Percentiles rank a stretch among this genome's conserved stretches.
Conservation (phyloP, 805 yeast species). For the Candida ortonii region DNA sequence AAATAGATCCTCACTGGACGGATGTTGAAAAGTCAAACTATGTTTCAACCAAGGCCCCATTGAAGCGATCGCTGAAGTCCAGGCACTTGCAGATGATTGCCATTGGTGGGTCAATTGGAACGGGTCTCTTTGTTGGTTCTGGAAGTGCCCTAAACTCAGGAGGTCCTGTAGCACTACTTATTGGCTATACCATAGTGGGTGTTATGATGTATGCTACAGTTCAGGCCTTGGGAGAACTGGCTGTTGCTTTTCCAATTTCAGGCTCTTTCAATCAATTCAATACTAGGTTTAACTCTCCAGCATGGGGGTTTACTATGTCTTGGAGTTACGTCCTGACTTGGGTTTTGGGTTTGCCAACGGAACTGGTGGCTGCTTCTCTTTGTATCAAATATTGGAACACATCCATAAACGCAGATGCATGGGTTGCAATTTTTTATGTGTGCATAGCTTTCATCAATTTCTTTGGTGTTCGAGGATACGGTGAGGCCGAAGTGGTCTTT, state of each 20-base stretch:
- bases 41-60: conserved; percentile 41
- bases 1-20: conserved; percentile 37
- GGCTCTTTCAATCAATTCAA: conserved; percentile 58
- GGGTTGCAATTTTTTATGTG: conserved; percentile 49
- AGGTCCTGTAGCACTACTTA: conserved; percentile 66
- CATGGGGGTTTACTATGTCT: conserved; percentile 57
- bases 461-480: conserved; percentile 59
- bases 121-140: conserved; percentile 73
- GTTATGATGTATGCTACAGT: conserved; percentile 55
- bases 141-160: conserved; percentile 55
- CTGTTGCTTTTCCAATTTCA: conserved; percentile 54
- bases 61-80: conserved; percentile 47
- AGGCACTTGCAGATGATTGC: conserved; percentile 77
- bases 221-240: conserved; percentile 59
- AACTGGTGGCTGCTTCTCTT: conserved; percentile 50
- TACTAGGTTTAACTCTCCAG: conserved; percentile 51
- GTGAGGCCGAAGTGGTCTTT: conserved; percentile 59
- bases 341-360: conserved; percentile 48
- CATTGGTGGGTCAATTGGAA: conserved; percentile 75
- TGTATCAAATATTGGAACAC: conserved; percentile 46
- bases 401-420: conserved; percentile 45
- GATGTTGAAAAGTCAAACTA: conserved; percentile 42
- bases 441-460: conserved; percentile 47
- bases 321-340: conserved; percentile 53
- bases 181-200: conserved; percentile 56